Evolutionary conservation across 1,139 yeast species (phyloP), one percentile per base, ranked within the genome.

Genomic region (Suhomyces anneliseae): DNA sequence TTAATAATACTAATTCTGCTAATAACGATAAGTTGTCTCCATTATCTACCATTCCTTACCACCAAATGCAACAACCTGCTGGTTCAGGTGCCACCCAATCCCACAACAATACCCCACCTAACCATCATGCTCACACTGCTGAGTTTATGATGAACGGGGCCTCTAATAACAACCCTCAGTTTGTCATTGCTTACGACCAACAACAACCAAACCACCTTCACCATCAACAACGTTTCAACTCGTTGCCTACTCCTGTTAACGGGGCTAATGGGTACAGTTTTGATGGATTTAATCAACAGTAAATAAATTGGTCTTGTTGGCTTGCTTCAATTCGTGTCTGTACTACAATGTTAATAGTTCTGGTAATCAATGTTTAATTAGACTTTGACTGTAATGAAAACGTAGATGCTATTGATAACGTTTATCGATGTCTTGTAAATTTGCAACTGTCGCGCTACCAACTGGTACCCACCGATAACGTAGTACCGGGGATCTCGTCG

Each of bases 11-110:
- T 43, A 36, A 29, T 46, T 42, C 41, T 48, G 47, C 34, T 47
- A 50, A 34, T 37, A 65, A 61, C 35, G 70, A 66, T 42, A 65
- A 63, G 49, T 59, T 64, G 42, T 61, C 66, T 48, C 69, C 70
- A 4, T 60, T 66, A 38, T 54, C 64, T 33, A 59, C 55, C 37
- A 54, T 57, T 19, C 65, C 66, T 12, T 47, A 44, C 47, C 58
- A 55, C 42, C 47, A 43, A 19, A 40, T 41, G 39, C 50, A 45
- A 46, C 50, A 44, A 32, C 54, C 54, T 49, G 53, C 53, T 40
- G 54, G 54, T 24, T 51, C 54, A 51, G 53, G 53, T 43, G 46
- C 48, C 32, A 34, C 46, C 40, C 39, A 38, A 31, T 44, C 46
- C 12, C 51, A 47, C 42, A 44, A 32, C 45, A 46, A 44, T 43